A percentile compares a stretch with the other conserved stretches of the same genome.
phyloP scores from a whole-genome alignment of 23 red algal genomes.

The Gracilaria domingensis region DNA sequence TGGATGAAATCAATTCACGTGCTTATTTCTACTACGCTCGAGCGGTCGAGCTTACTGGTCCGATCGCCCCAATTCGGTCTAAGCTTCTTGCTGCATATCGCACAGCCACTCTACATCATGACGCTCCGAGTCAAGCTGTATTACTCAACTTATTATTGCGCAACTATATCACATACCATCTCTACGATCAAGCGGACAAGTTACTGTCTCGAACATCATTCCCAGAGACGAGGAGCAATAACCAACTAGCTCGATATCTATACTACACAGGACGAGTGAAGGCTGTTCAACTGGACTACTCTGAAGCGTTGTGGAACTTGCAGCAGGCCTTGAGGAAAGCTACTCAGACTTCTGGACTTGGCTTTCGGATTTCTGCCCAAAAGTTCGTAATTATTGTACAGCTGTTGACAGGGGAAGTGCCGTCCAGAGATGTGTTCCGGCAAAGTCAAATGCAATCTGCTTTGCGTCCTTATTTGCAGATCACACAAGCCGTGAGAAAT shows the following conservation, averaged over 20 bases:
- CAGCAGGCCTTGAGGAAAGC: conserved; percentile 95
- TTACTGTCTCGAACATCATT: conserved; percentile 86
- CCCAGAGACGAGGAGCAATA: conserved; percentile 96
- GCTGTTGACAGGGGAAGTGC: conserved; percentile 93
- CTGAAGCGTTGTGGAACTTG: conserved; percentile 89
- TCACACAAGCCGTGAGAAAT: conserved; percentile 86
- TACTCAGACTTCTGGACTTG: conserved; percentile 85
- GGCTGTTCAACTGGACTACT: conserved; percentile 95
- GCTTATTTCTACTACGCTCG: conserved; percentile 89
- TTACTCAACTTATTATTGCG: conserved; percentile 92
- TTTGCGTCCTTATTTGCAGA: conserved; percentile 88
- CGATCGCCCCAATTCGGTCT: conserved; percentile 70
- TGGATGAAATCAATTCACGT: conserved; percentile 93
- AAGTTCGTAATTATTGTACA: conserved; percentile 96
- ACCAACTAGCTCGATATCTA: conserved; percentile 95
- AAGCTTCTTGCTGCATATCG: conserved; percentile 82
- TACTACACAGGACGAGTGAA: conserved; percentile 94
- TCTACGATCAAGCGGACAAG: conserved; percentile 98
- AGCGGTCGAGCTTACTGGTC: conserved; percentile 76
- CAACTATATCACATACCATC: conserved; percentile 79
- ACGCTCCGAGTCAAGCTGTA: conserved; percentile 89
- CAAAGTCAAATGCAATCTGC: conserved; percentile 75
- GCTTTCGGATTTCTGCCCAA: conserved; percentile 80
- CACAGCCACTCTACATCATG: conserved; percentile 90
- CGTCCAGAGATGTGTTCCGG: conserved; percentile 79